Conservation (phyloP, 2,329 filamentous ascomycete genomes). For the Mycosphaerella sp. region DNA sequence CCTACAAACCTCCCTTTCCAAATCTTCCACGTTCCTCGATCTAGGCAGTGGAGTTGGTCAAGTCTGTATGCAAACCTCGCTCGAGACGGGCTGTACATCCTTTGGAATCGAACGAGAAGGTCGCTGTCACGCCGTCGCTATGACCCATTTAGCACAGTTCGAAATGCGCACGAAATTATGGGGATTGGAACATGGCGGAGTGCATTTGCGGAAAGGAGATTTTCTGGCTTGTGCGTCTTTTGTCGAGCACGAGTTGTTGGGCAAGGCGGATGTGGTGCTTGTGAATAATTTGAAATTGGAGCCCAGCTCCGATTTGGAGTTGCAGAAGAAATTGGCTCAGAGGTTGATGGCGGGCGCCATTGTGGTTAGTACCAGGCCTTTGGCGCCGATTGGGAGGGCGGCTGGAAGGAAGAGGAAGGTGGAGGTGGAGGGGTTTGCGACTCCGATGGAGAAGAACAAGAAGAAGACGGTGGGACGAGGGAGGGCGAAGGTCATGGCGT, state of each 20-base stretch:
- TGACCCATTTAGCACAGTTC: constrained; percentile 74
- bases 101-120: constrained; percentile 95
- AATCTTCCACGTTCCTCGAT: constrained; percentile 80
- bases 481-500: constrained; percentile 32
- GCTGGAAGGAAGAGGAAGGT: constrained; percentile 57
- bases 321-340: constrained; percentile 72
- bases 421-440: constrained; percentile 42
- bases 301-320: constrained; percentile 70
- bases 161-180: constrained; percentile 72
- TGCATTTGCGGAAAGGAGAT: constrained; percentile 73
- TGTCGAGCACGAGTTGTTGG: constrained; percentile 61
- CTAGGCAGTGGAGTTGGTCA: constrained; percentile 95
- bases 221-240: constrained; percentile 62
- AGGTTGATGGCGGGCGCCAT: constrained; percentile 82
- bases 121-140: constrained; percentile 73
- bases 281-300: constrained; percentile 97
- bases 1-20: constrained; percentile 66
- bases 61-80: constrained; percentile 81
- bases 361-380: constrained; percentile 82
- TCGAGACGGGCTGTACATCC: constrained; percentile 85
- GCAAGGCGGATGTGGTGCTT: constrained; percentile 82
- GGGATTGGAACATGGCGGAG: constrained; percentile 70
- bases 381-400: constrained; percentile 74
- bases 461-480: constrained; percentile 58
- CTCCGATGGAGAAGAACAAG: constrained; percentile 46